Percentiles rank a stretch among this genome's conserved stretches.
Conservation (phyloP, 305 asterid genomes). For the Lippia alba region DNA sequence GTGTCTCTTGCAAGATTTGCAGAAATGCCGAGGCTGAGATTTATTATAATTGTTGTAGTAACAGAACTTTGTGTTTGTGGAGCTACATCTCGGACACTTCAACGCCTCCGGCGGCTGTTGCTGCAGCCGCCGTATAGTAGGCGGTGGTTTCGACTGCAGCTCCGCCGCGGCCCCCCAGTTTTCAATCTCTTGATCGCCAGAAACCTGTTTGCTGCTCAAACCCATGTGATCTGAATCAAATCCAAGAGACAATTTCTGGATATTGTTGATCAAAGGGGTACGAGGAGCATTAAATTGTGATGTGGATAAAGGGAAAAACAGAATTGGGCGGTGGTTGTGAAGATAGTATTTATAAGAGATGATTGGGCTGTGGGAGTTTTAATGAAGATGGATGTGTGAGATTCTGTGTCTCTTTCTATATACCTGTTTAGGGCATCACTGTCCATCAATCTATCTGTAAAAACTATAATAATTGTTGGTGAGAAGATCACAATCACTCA, state of each 20-base stretch:
- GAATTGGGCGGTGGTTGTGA: slow-evolving; percentile 17
- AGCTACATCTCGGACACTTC: slow-evolving; percentile 83
- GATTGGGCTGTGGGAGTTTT: slow-evolving; percentile 9
- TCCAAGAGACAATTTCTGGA: neutral
- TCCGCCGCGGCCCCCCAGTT: slow-evolving; percentile 47
- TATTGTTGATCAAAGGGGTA: slow-evolving; percentile 16
- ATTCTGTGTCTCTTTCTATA: slow-evolving; percentile 33
- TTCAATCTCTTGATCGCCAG: slow-evolving; percentile 43
- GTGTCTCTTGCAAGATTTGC: slow-evolving; percentile 88
- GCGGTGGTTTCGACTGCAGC: slow-evolving; percentile 39
- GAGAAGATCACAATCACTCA: slow-evolving; percentile 42
- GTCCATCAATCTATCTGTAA: slow-evolving; percentile 47
- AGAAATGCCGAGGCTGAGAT: slow-evolving; percentile 86
- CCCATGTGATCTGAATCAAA: slow-evolving; percentile 52
- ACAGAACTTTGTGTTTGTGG: slow-evolving; percentile 77
- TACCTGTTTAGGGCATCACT: slow-evolving; percentile 31
- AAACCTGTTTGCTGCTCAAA: slow-evolving; percentile 55
- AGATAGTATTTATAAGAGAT: slow-evolving; percentile 27
- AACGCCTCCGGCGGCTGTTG: slow-evolving; percentile 49
- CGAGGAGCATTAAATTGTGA: slow-evolving; percentile 34
- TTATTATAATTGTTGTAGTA: slow-evolving; percentile 88
- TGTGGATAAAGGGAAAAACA: slow-evolving; percentile 20
- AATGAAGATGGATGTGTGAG: slow-evolving; percentile 40
- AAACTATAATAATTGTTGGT: slow-evolving; percentile 40
- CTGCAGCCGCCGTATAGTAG: slow-evolving; percentile 36